A percentile compares a stretch with the other conserved stretches of the same genome.
phyloP scores from a whole-genome alignment of 768 basidiomycete species.

The Suillus variegatus region DNA sequence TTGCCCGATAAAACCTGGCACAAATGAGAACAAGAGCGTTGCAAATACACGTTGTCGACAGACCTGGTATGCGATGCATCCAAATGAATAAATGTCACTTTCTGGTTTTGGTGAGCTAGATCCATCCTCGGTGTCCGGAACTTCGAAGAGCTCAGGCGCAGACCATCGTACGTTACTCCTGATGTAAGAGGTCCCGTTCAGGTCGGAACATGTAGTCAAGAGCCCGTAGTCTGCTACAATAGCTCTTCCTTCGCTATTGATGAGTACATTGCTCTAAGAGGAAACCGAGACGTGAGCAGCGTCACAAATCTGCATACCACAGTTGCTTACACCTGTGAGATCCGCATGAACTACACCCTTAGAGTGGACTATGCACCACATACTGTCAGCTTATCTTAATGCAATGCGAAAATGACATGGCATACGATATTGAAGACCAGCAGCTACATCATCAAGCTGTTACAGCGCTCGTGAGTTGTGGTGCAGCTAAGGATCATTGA shows the following conservation, averaged over 20 bases:
- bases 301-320: background rate
- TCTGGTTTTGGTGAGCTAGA: background rate
- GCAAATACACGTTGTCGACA: background rate
- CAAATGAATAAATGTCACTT: constrained; percentile 15
- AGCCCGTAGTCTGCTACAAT: background rate
- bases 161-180: constrained; percentile 31
- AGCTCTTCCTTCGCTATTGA: background rate
- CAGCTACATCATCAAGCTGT: constrained; percentile 11
- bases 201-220: background rate
- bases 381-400: background rate
- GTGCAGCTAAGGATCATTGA: background rate
- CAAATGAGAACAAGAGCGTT: background rate
- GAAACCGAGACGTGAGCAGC: background rate
- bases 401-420: background rate
- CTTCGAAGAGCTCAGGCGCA: constrained; percentile 28
- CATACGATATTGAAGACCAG: constrained; percentile 11
- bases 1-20: constrained; percentile 3
- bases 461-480: background rate
- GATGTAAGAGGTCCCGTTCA: constrained; percentile 2
- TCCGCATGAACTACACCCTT: background rate
- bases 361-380: background rate
- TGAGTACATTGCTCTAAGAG: background rate
- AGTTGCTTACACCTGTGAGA: background rate
- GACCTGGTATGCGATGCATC: constrained; percentile 28
- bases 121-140: constrained; percentile 12